Conservation (phyloP, 805 yeast genomes). For the Ogataea siamensis region DNA sequence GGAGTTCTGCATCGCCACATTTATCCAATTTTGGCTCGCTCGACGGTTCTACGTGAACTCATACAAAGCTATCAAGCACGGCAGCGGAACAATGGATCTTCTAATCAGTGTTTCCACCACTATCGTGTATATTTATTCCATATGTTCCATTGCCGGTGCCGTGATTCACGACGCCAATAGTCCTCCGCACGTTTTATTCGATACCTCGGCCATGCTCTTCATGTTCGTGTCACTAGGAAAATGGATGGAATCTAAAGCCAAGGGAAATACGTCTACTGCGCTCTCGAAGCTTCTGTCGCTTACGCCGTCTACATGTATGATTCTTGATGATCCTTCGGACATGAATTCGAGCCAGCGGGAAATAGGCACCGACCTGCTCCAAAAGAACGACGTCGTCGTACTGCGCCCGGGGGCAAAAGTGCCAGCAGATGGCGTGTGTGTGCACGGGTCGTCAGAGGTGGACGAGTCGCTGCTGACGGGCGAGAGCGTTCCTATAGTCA, state of each 20-base stretch:
- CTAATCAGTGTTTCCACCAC: constrained; percentile 79
- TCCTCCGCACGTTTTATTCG: constrained; percentile 76
- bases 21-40: constrained; percentile 69
- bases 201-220: constrained; percentile 81
- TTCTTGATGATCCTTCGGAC: constrained; percentile 45
- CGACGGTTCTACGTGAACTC: constrained; percentile 63
- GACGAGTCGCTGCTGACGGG: constrained; percentile 93
- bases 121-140: constrained; percentile 73
- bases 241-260: constrained; percentile 86
- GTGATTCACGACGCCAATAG: constrained; percentile 40
- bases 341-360: constrained; percentile 35
- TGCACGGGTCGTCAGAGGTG: constrained; percentile 75
- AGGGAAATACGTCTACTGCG: constrained; percentile 90
- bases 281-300: constrained; percentile 75
- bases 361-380: constrained; percentile 75
- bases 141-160: constrained; percentile 54
- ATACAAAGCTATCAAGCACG: constrained; percentile 60
- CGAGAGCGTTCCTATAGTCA: constrained; percentile 75
- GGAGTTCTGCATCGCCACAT: constrained; percentile 54
- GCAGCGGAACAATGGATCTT: constrained; percentile 89
- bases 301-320: constrained; percentile 73
- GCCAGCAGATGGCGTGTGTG: constrained; percentile 87
- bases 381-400: constrained; percentile 71
- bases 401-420: constrained; percentile 83
- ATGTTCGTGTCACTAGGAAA: constrained; percentile 86